Evolutionary conservation across 2,329 filamentous ascomycete species (phyloP).

Genomic region (Fusarium paranaense): DNA sequence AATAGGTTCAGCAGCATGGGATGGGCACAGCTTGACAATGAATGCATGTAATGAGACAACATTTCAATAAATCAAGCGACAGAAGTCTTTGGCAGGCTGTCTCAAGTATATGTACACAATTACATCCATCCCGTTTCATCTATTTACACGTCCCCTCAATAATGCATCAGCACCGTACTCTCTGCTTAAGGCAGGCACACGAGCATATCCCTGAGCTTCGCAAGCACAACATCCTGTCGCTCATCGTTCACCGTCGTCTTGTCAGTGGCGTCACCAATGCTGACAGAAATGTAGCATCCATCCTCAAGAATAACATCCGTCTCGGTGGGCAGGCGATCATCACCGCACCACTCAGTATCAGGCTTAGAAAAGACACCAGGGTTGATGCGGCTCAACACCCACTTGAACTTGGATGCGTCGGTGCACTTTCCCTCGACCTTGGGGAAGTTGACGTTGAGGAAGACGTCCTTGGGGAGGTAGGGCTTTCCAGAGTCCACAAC

Average conservation of each 20-base stretch:
- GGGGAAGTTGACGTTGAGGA: conserved; percentile 78
- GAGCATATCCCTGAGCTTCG: conserved; percentile 48
- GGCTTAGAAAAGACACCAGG: conserved; percentile 61
- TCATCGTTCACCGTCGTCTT: conserved; percentile 64
- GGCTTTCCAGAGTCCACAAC: conserved; percentile 68
- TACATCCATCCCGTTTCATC: background rate
- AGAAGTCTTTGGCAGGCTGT: too few species aligned
- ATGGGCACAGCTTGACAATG: too few species aligned
- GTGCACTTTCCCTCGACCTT: conserved; percentile 63
- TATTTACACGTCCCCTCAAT: background rate
- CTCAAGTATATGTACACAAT: background rate
- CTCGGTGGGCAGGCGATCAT: conserved; percentile 69
- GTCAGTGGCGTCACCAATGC: conserved; percentile 68
- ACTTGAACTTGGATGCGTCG: conserved; percentile 67
- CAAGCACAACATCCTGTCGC: conserved; percentile 46
- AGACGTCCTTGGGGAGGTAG: conserved; percentile 70
- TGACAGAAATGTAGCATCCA: conserved; percentile 73
- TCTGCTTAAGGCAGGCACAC: conserved; percentile 39
- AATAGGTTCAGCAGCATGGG: too few species aligned
- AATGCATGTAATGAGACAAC: background rate
- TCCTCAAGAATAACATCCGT: conserved; percentile 59
- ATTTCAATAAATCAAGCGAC: background rate
- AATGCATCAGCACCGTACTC: background rate
- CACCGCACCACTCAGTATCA: conserved; percentile 70
- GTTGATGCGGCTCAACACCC: conserved; percentile 73